Base-by-base conservation (phyloP, 441 rosid species). In the Bocquillonia castaneifolia region DNA sequence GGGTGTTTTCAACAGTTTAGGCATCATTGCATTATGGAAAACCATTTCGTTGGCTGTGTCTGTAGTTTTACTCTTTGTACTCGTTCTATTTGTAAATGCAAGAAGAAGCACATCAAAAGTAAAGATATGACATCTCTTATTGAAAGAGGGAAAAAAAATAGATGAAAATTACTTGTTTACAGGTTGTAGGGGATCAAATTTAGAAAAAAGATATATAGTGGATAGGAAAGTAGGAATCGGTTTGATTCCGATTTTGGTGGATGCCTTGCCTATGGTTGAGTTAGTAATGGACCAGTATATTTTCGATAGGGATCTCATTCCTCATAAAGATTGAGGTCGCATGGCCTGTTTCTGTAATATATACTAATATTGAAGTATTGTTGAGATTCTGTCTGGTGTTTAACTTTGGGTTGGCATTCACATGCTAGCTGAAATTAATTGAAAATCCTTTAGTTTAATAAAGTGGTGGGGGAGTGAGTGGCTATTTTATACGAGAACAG, bases 101-200 rank as follows among this genome's bases (percentile, higher is more conserved):
- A 80, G 86, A 79, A 82, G 90, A 77, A 89, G 84, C 85, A 85
- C 77, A 78, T 84, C 84, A 18, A 90, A 87, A 83, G 74, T 87
- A 69, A 90, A 93, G 83, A 80, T 87, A 81, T 86, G 80, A 82
- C 51, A 25, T 55, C 59, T 40, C 51, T 51, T 10, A 13, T 28
- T n/a, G 23, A 34, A 45, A 48, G 20, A 37, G 48, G 22, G 14
- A 17, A 28, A 17, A 20, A 15, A 45, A 25, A 37, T 4, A 34
- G 3, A 37, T 0, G 31, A 50, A 64, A 37, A 5, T 40, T 44
- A 31, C 18, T 36, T 20, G 59, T 25, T 55, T 57, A 63, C 37
- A 34, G 55, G 56, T 70, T 51, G 18, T 36, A 55, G 69, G 68
- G 44, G 54, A 47, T 64, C 64, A 62, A 64, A 29, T 40, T 64